A percentile compares a stretch with the other conserved stretches of the same genome.
Evolutionary conservation across 805 yeast genomes (phyloP).

Genomic region (Kazachstania martiniae): DNA sequence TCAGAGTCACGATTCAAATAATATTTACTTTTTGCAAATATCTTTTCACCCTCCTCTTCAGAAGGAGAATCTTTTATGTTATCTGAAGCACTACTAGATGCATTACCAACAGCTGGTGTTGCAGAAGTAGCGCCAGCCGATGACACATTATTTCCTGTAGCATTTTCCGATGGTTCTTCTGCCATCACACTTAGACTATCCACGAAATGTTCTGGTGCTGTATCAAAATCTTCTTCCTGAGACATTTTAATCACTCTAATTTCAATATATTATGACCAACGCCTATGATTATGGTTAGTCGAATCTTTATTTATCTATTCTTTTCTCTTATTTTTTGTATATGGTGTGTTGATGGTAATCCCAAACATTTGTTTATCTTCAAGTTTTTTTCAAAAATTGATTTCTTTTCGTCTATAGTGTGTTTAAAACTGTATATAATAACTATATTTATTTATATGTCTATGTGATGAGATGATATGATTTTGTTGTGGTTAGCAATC

Average conservation of each 20-base stretch:
- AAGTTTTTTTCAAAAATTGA: background rate
- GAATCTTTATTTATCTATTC: background rate
- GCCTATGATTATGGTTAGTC: background rate
- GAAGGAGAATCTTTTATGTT: background rate
- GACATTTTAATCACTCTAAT: slow-evolving; percentile 10
- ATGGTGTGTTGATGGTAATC: slow-evolving; percentile 5
- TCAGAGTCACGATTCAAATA: slow-evolving; percentile 17
- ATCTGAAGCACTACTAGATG: background rate
- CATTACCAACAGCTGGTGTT: background rate
- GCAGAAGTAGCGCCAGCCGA: background rate
- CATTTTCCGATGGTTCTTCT: background rate
- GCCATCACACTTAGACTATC: slow-evolving; percentile 10
- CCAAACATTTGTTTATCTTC: background rate
- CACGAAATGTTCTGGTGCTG: slow-evolving; percentile 19
- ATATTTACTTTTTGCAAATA: slow-evolving; percentile 11
- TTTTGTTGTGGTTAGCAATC: slow-evolving; percentile 3
- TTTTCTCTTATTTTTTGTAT: slow-evolving; percentile 1
- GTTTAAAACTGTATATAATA: too few species aligned
- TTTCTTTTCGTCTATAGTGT: too few species aligned
- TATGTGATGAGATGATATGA: too few species aligned
- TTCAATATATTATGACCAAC: background rate
- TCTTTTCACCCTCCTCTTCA: too few species aligned
- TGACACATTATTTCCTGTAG: background rate
- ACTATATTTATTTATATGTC: too few species aligned
- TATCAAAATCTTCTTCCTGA: slow-evolving; percentile 17